These are phyloP conservation scores for Kodamaea arcana DNA, from an alignment of 1,139 yeast species.

Conservation along the genomic window DNA sequence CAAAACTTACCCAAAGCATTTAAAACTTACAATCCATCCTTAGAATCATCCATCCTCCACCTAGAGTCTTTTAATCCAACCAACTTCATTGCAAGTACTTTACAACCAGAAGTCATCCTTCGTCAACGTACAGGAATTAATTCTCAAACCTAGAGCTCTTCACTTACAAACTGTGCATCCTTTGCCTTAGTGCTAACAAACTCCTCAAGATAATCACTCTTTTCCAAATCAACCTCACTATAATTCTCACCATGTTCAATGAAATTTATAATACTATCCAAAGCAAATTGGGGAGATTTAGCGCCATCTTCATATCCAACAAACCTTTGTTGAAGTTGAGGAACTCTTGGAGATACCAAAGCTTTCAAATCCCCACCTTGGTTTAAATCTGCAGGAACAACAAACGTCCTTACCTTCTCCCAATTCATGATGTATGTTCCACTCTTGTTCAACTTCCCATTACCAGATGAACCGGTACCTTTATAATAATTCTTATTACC, in stretches of 20 bases:
- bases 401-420: slow-evolving; percentile 85
- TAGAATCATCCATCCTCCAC: too few relatives aligned
- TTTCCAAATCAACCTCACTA: slow-evolving; percentile 36
- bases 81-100: too few relatives aligned
- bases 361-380: slow-evolving; percentile 56
- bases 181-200: slow-evolving; percentile 25
- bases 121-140: neutral
- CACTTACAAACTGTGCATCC: slow-evolving; percentile 7
- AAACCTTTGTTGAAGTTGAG: slow-evolving; percentile 64
- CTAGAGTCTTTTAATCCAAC: too few relatives aligned
- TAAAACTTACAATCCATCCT: too few relatives aligned
- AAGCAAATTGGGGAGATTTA: slow-evolving; percentile 68
- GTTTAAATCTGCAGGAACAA: slow-evolving; percentile 60
- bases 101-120: too few relatives aligned
- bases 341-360: slow-evolving; percentile 65
- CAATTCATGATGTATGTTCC: slow-evolving; percentile 81
- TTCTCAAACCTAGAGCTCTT: neutral
- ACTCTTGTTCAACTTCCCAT: slow-evolving; percentile 70
- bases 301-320: slow-evolving; percentile 70
- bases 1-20: too few relatives aligned
- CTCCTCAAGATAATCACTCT: slow-evolving; percentile 43
- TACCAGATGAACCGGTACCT: slow-evolving; percentile 94
- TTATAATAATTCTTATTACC: slow-evolving; percentile 93
- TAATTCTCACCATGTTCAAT: slow-evolving; percentile 65
- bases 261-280: slow-evolving; percentile 70